Base-by-base conservation (phyloP, 2,329 filamentous ascomycete genomes). In the Trichoderma sp. region DNA sequence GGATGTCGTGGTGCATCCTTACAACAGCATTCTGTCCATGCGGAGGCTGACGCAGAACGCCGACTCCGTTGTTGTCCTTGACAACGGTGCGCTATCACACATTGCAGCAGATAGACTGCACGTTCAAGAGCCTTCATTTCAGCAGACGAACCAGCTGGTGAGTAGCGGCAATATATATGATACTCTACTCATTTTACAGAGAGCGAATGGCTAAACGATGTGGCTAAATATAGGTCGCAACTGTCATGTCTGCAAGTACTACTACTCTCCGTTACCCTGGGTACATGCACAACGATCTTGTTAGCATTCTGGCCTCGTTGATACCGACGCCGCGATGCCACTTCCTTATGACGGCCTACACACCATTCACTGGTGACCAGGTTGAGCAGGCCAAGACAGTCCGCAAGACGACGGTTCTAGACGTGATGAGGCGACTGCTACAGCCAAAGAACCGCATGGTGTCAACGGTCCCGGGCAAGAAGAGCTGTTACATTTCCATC, bases 401-500 rank as follows among this genome's bases (percentile, higher is more conserved):
- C 41, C 94, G 97, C 77, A 99, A 98, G 86, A 99, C 97, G 3
- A 99, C 97, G 1, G 97, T 99, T 9, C 86, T 99, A 56, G 97
- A 99, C 83, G 97, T 99, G 77, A 99, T 99, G 97, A 92, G 97
- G 75, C 91, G 97, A 76, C 88, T 99, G 29, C 88, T 99, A 75
- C 97, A 99, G 85, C 97, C 97, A 53, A 99, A 99, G 89, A 99
- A 99, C 85, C 93, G 97, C 83, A 99, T 99, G 97, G 97, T 99
- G 63, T 98, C 95, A 29, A 98, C 97, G 27, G 93, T 95, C 75
- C 95, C 96, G 1, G 94, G 93, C 81, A 98, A 98, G 87, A 97
- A 95, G 87, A 98, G 95, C 86, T 99, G 97, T 87, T 99, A 99
- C 87, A 98, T 99, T 82, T 98, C 95, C 65, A 98, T 99, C 80